Evolutionary conservation across 805 yeast genomes (phyloP), one percentile per base, ranked within the genome.

Genomic region (Yarrowia divulgata): DNA sequence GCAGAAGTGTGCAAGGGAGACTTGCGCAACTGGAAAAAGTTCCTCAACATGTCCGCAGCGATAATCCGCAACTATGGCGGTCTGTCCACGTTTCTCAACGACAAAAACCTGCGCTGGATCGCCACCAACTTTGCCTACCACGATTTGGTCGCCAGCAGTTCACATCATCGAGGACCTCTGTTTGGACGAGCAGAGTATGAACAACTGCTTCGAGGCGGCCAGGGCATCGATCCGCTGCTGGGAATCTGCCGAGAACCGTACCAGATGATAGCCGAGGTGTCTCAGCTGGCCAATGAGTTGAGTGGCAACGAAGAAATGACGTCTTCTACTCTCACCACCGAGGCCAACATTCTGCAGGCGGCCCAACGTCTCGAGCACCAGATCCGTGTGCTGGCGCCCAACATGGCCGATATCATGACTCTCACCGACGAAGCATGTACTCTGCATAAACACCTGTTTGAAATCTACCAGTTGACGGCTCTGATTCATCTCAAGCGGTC

Each of bases 1-100:
- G 93, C 91, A 0, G 93, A 90, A 74, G 89, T 91, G 67, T 90
- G 94, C 78, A 84, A 87, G 72, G 97, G 97, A 8, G 96, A 91
- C 76, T 91, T 90, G 43, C 83, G 83, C 45, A 85, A 87, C 74
- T 91, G 97, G 97, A 84, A 89, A 2, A 81, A 85, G 35, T 85
- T 88, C 73, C 79, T 91, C 69, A 82, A 83, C 50, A 83, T 87
- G 83, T 92, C 93, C 1, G 88, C 91, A 55, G 84, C 84, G 69
- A 79, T 90, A 35, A 84, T 91, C 46, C 80, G 82, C 69, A 76
- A 81, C 67, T 83, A 87, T 71, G 94, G 93, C 14, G 94, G 94
- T 0, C 77, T 89, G 19, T 75, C 77, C 52, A 78, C 77, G 49
- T 82, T 87, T 77, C 84, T 83, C 72, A 81, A 79, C 39, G 83